Evolutionary conservation across 129 eudicot genomes (phyloP), one percentile per base, ranked within the genome.

Genomic region (Daucus carota): DNA sequence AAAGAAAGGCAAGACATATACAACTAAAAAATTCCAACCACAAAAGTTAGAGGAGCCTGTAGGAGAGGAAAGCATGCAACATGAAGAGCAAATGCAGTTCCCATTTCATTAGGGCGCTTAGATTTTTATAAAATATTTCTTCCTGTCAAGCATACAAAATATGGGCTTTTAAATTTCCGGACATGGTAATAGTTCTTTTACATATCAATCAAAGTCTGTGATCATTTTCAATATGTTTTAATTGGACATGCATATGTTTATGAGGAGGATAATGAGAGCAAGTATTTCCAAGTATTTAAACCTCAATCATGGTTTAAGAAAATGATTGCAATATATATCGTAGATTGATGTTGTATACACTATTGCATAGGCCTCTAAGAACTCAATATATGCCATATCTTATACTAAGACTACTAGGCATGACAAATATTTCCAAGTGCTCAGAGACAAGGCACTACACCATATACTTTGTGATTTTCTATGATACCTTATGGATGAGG

Each of bases 401-500:
- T 48, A 13, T 60, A 60, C 18, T 65, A 28, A 14, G 22, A 63
- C 18, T 12, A 5, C 0, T 1, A 31, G 18, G 40, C 70, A 4
- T 29, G 17, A 63, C 70, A 63, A 63, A 63, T 14, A 63, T 63
- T 31, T 31, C 65, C 65, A 9, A 57, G 31, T 57, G 65, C 16
- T 57, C 31, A 10, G 65, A 57, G 10, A n/a, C 15, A 57, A 57
- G 65, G 15, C 14, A 38, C 7, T 52, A 29, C 36, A 68, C 36
- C 31, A 43, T 41, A 44, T 7, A 9, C 40, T 29, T 13, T n/a
- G 48, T 59, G 4, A 28, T 28, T 14, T 5, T 43, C 16, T 5
- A 59, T 65, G 73, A 60, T 16, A 82, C 85, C 82, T 82, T 74
- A 82, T 73, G 2, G 80, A 74, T 54, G 85, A 68, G 42, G 85